Evolutionary conservation across 164 flowering plant species (phyloP), one percentile per base, ranked within the genome.

Genomic region (Saururus chinensis): DNA sequence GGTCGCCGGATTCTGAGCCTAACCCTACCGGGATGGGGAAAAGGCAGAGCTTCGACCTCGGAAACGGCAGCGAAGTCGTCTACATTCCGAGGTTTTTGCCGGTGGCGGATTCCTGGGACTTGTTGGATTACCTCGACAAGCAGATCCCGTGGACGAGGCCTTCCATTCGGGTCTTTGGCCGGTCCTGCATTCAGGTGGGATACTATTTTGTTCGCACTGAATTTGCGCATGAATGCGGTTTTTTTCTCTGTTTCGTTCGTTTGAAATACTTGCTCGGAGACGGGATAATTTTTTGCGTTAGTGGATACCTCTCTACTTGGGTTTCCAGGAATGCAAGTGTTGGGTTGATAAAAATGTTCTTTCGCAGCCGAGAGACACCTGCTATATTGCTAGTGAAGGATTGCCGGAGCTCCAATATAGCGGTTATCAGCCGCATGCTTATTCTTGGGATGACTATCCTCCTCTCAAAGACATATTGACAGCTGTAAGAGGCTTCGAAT

Each of bases 81-180:
- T 79, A 85, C 76, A 53, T 81, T 26, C 85, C 82, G 4, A 73
- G 83, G 25, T 84, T 93, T 57, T 19, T 86, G 8, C 48, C 77
- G 1, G 71, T 45, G 22, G 77, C 84, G 0, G 76, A 86, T 4
- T 79, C 97, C 0, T 87, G 92, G 89, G 57, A 71, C 10, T 79
- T 73, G 68, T 85, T 90, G 65, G 68, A 84, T 62, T 90, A 85
- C 66, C 85, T 93, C 53, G 62, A 93, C 71, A 72, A 78, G 6
- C 66, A 79, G 21, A 85, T 93, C 40, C 98, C 95, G 0, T 93
- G 98, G 98, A 84, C 82, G 55, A 71, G 98, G 57, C 98, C 98
- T 60, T 78, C 78, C 59, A 70, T 93, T 72, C 90, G 80, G 20
- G 95, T 93, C 73, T 93, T 81, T 58, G 96, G 95, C 25, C 83